phyloP scores from a whole-genome alignment of 441 rosid species.

The Arabidopsis hybrid region DNA sequence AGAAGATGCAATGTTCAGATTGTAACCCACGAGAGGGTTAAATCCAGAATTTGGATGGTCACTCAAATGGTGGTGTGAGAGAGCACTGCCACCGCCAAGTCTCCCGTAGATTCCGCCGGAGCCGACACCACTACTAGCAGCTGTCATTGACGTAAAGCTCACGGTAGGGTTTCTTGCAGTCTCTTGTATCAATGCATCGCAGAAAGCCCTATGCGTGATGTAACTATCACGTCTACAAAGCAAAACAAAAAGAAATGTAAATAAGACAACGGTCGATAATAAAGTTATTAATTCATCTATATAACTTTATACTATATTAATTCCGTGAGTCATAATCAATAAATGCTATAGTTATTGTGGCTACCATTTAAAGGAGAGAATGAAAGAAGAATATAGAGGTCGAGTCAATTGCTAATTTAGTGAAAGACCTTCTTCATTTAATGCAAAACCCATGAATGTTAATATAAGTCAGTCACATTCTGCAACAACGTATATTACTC shows the following conservation, averaged over 20 bases:
- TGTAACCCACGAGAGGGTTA: constrained; percentile 38
- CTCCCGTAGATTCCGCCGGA: constrained; percentile 58
- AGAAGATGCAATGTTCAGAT: constrained; percentile 42
- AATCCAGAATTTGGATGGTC: constrained; percentile 33
- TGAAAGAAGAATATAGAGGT: constrained; percentile 42
- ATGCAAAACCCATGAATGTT: constrained; percentile 45
- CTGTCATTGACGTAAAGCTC: constrained; percentile 54
- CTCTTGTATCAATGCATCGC: constrained; percentile 84
- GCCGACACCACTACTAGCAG: constrained; percentile 1
- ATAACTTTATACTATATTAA: background rate
- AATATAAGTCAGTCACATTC: constrained; percentile 40
- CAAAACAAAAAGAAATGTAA: background rate
- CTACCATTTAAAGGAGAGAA: constrained; percentile 36
- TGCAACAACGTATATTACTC: constrained; percentile 28
- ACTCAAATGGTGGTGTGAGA: constrained; percentile 35
- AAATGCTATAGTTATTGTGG: constrained; percentile 30
- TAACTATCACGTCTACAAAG: constrained; percentile 82
- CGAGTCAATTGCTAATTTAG: constrained; percentile 41
- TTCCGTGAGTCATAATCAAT: constrained; percentile 31
- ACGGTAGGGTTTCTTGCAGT: constrained; percentile 67
- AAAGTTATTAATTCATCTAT: constrained; percentile 5
- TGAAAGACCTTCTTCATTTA: constrained; percentile 46
- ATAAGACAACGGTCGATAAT: background rate
- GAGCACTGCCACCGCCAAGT: constrained; percentile 41
- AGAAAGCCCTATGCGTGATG: constrained; percentile 85